Percentiles rank a stretch among this genome's conserved stretches.
Evolutionary conservation across 441 rosid genomes (phyloP).

Genomic region (Gossypium schwendimanii): DNA sequence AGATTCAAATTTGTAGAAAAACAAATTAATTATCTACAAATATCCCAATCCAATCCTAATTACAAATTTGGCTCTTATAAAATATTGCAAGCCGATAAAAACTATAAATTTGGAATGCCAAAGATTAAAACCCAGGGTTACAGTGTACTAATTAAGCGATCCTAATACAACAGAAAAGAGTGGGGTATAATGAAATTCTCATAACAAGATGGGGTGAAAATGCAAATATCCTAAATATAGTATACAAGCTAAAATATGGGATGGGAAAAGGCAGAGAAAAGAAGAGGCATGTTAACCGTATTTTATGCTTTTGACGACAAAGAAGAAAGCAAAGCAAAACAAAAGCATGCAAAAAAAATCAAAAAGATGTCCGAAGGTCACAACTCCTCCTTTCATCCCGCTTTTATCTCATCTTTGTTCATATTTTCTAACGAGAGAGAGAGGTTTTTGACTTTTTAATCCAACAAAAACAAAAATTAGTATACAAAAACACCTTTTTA

Average conservation of each 20-base stretch:
- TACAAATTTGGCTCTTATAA: no score
- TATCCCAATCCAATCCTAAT: no score
- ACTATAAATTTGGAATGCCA: no score
- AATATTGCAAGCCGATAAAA: no score
- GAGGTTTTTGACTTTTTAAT: constrained; percentile 13
- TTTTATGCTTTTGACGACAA: constrained; percentile 7
- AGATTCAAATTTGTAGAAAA: no score
- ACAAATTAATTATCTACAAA: no score
- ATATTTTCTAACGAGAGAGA: not conserved
- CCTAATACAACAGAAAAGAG: not conserved
- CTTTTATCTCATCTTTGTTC: not conserved
- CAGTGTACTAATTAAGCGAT: not conserved
- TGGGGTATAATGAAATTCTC: not conserved
- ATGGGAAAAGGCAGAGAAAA: not conserved
- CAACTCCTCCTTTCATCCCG: constrained; percentile 17
- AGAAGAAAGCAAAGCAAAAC: constrained; percentile 3
- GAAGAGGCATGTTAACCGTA: not conserved
- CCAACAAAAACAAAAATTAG: not conserved
- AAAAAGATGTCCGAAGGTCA: constrained; percentile 14
- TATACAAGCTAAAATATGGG: not conserved
- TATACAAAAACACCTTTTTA: not conserved
- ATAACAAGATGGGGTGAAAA: not conserved
- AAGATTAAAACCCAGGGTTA: no score
- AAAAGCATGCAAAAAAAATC: constrained; percentile 5
- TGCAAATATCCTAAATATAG: not conserved